Evolutionary conservation across 2,329 filamentous ascomycete genomes (phyloP).

Genomic region (Alternaria rosae): DNA sequence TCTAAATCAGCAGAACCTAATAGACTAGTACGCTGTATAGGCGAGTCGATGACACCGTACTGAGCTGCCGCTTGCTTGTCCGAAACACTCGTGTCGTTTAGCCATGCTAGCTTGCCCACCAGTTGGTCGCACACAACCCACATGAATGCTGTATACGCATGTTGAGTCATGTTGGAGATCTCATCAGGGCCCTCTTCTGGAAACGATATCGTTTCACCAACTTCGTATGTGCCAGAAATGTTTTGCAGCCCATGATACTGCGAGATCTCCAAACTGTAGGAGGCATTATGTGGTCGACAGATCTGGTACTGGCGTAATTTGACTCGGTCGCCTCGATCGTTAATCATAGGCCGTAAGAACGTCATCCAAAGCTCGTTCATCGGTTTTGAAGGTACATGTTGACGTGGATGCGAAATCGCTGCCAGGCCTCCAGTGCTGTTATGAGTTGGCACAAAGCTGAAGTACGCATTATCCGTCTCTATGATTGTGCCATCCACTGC

Average conservation of each 20-base stretch:
- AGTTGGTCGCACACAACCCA: conserved; percentile 24
- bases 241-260: background rate
- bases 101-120: conserved; percentile 25
- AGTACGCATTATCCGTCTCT: background rate
- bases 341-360: conserved; percentile 7
- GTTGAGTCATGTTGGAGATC: conserved; percentile 21
- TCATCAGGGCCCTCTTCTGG: background rate
- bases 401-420: background rate
- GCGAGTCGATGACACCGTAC: background rate
- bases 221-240: background rate
- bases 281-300: conserved; percentile 9
- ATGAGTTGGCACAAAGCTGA: background rate
- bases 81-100: background rate
- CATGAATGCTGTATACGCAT: conserved; percentile 30
- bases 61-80: background rate
- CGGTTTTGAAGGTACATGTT: background rate
- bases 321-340: background rate
- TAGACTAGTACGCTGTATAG: background rate
- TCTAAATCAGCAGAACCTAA: background rate
- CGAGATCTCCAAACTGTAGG: background rate
- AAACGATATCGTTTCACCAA: background rate
- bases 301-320: conserved; percentile 22
- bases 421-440: background rate
- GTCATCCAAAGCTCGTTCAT: conserved; percentile 21
- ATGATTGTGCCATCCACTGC: background rate